A percentile compares a stretch with the other conserved stretches of the same genome.
Evolutionary conservation across 257 asterid genomes (phyloP).

Genomic region (Primulina huaijiensis): DNA sequence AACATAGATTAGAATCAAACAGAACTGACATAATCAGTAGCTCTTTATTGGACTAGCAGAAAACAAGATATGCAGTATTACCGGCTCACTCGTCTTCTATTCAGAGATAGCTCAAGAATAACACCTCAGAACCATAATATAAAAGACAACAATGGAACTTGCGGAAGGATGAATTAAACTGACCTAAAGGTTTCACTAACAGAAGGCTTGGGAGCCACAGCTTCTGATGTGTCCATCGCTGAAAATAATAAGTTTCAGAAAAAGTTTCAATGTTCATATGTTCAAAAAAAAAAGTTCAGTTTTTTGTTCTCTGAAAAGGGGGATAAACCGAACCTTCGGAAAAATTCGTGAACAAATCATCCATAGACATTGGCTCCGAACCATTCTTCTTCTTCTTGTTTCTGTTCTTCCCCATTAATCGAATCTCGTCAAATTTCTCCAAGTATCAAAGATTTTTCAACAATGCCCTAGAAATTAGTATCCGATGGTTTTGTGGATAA

Average conservation of each 20-base stretch:
- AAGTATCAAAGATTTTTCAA: background rate
- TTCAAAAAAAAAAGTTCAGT: background rate
- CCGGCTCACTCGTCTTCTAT: background rate
- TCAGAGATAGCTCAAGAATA: background rate
- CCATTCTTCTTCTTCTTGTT: slow-evolving; percentile 43
- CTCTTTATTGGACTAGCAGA: background rate
- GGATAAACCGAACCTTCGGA: slow-evolving; percentile 34
- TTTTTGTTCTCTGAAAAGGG: background rate
- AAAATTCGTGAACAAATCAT: slow-evolving; percentile 17
- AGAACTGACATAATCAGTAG: background rate
- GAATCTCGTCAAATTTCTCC: background rate
- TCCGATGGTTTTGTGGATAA: background rate
- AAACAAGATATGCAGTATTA: background rate
- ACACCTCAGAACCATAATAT: background rate
- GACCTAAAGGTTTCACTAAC: slow-evolving; percentile 35
- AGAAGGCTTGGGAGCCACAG: slow-evolving; percentile 27
- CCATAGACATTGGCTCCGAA: slow-evolving; percentile 43
- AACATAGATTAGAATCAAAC: background rate
- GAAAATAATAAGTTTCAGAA: slow-evolving; percentile 9
- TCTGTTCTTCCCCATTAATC: slow-evolving; percentile 58
- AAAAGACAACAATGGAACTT: background rate
- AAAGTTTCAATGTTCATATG: background rate
- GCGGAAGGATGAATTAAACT: slow-evolving; percentile 19
- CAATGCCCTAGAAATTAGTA: slow-evolving; percentile 13
- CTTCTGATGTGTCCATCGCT: slow-evolving; percentile 68